A percentile compares a stretch with the other conserved stretches of the same genome.
Conservation (phyloP, 441 rosid species). For the Euphorbia schlechtendalii region DNA sequence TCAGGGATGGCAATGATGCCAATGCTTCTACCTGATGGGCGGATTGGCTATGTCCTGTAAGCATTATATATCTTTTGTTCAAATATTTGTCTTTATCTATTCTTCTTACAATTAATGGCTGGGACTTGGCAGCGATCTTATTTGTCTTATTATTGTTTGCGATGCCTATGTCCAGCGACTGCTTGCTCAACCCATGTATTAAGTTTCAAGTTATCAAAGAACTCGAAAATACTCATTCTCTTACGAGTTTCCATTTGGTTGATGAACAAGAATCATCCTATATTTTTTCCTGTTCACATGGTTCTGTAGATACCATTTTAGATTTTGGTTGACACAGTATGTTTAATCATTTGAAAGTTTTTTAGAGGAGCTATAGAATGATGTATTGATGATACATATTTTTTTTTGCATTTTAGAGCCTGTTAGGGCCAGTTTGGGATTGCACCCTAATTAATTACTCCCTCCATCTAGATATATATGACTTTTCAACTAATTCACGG, state of each 20-base stretch:
- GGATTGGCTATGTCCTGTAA: conserved; percentile 93
- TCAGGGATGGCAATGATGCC: conserved; percentile 98
- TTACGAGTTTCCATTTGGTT: conserved; percentile 3
- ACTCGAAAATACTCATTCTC: background rate
- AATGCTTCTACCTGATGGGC: conserved; percentile 93
- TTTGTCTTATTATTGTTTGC: background rate
- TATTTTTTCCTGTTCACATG: background rate
- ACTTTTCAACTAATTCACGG: no score
- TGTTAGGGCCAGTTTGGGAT: no score
- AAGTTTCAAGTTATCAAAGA: no score
- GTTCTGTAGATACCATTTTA: background rate
- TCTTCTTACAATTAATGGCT: background rate
- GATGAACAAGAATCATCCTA: background rate
- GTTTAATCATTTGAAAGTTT: no score
- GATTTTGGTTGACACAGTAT: no score
- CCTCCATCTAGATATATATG: no score
- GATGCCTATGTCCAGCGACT: background rate
- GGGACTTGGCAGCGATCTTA: background rate
- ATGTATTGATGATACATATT: no score
- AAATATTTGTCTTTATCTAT: background rate
- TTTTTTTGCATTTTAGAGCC: no score
- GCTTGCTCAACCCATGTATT: background rate
- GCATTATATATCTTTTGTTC: conserved; percentile 15
- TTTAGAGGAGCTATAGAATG: no score
- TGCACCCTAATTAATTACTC: no score